Percentiles rank a stretch among this genome's conserved stretches.
phyloP scores from a whole-genome alignment of 2,329 filamentous ascomycete genomes.

The Meredithiella fracta region DNA sequence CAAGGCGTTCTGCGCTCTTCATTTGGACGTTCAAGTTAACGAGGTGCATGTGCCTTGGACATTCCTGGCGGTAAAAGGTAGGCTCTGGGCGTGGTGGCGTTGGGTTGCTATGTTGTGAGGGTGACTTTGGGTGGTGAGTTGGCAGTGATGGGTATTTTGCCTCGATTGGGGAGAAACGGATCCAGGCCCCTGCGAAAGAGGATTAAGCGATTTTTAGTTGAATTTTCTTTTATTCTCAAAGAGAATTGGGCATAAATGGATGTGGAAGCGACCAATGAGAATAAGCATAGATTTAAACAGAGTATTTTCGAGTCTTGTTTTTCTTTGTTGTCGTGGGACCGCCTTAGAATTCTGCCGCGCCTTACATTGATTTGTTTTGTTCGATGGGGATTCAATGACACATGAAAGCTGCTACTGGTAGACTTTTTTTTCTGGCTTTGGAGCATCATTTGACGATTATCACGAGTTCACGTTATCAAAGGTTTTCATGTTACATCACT shows the following conservation, averaged over 20 bases:
- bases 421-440: too few species aligned
- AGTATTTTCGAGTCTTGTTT: background rate
- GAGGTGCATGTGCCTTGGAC: too few species aligned
- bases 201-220: background rate
- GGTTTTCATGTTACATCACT: background rate
- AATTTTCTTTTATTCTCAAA: background rate
- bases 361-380: background rate
- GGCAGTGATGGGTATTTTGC: background rate
- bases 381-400: background rate
- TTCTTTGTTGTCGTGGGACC: constrained; percentile 10
- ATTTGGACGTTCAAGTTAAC: background rate
- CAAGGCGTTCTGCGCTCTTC: background rate
- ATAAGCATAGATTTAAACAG: too few species aligned
- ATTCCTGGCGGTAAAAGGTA: too few species aligned
- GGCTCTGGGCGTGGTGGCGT: too few species aligned
- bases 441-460: background rate
- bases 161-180: background rate
- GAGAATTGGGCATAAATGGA: too few species aligned
- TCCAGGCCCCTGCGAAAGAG: background rate
- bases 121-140: background rate
- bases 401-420: too few species aligned
- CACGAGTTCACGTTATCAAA: background rate
- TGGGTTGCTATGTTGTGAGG: too few species aligned
- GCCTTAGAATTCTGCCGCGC: background rate
- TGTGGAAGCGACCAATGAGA: too few species aligned